phyloP scores from a whole-genome alignment of 768 basidiomycete species.

The Tephrocybe sp. region DNA sequence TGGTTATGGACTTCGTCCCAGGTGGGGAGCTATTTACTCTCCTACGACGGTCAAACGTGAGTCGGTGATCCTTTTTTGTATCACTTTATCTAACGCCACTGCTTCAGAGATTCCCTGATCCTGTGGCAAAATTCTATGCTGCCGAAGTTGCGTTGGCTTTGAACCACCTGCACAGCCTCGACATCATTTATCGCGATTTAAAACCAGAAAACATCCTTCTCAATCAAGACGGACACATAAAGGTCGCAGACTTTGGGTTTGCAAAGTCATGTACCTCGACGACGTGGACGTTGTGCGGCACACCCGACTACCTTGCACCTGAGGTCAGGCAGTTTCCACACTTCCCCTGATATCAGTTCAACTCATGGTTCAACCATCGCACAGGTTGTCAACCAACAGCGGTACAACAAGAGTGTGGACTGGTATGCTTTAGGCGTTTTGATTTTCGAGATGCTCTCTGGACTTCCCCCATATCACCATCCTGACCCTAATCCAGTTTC shows the following conservation, averaged over 20 bases:
- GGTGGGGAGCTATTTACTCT: conserved; percentile 97
- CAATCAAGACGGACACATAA: conserved; percentile 94
- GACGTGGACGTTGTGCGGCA: conserved; percentile 95
- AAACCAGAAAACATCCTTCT: conserved; percentile 97
- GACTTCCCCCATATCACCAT: conserved; percentile 93
- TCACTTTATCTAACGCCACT: conserved; percentile 17
- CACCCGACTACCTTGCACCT: conserved; percentile 95
- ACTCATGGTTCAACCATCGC: background rate
- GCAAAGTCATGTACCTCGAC: conserved; percentile 86
- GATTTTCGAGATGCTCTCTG: conserved; percentile 97
- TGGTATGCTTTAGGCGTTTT: conserved; percentile 99
- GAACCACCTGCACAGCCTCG: conserved; percentile 80
- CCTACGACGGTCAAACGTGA: conserved; percentile 83
- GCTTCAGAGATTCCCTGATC: conserved; percentile 86
- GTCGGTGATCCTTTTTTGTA: conserved; percentile 28
- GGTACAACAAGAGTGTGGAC: conserved; percentile 96
- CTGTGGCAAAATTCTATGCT: conserved; percentile 97
- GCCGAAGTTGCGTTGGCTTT: conserved; percentile 94
- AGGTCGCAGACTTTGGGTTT: conserved; percentile 96
- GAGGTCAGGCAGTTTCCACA: conserved; percentile 50
- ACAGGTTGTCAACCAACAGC: conserved; percentile 74
- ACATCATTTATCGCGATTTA: conserved; percentile 96
- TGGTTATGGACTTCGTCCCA: conserved; percentile 97
- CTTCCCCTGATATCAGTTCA: conserved; percentile 15
- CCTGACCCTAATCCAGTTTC: conserved; percentile 79